These are phyloP conservation scores for Volvariella volvacea DNA, from an alignment of 1,284 basidiomycete species.

Conservation along the genomic window DNA sequence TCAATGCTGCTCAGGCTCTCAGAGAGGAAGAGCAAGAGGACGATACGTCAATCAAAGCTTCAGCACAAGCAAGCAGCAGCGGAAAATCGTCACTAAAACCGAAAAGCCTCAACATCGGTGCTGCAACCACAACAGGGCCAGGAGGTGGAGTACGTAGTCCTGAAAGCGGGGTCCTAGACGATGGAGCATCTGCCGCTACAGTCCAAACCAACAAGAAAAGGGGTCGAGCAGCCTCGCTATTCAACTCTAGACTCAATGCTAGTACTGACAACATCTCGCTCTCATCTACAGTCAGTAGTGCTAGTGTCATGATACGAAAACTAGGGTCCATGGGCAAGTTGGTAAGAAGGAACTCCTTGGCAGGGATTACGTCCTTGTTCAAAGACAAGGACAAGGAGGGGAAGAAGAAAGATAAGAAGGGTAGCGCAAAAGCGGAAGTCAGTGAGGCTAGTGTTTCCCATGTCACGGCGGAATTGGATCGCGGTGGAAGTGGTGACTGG, in stretches of 20 bases:
- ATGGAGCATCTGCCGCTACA: slow-evolving; percentile 42
- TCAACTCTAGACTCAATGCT: slow-evolving; percentile 89
- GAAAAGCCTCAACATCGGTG: slow-evolving; percentile 14
- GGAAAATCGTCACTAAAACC: slow-evolving; percentile 26
- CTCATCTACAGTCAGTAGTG: slow-evolving; percentile 93
- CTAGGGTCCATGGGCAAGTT: slow-evolving; percentile 90
- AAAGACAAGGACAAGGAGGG: slow-evolving; percentile 82
- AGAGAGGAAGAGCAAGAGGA: slow-evolving; percentile 56
- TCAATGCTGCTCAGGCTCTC: slow-evolving; percentile 52
- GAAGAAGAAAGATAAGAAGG: slow-evolving; percentile 46
- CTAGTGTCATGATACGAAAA: slow-evolving; percentile 96
- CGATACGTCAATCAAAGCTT: slow-evolving; percentile 36
- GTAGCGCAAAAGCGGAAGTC: slow-evolving; percentile 58
- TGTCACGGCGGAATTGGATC: slow-evolving; percentile 82
- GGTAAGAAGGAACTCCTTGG: slow-evolving; percentile 84
- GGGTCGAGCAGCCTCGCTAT: slow-evolving; percentile 63
- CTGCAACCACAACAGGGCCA: slow-evolving; percentile 14
- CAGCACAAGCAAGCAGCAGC: slow-evolving; percentile 19
- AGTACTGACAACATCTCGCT: slow-evolving; percentile 98
- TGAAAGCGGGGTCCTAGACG: slow-evolving; percentile 23
- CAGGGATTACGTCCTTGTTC: slow-evolving; percentile 91
- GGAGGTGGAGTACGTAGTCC: slow-evolving; percentile 16
- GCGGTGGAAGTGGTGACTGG: slow-evolving; percentile 43
- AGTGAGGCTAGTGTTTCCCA: slow-evolving; percentile 76
- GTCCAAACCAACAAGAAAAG: slow-evolving; percentile 58